phyloP scores from a whole-genome alignment of 2,329 filamentous ascomycete genomes.

The Talaromyces rugulosus region DNA sequence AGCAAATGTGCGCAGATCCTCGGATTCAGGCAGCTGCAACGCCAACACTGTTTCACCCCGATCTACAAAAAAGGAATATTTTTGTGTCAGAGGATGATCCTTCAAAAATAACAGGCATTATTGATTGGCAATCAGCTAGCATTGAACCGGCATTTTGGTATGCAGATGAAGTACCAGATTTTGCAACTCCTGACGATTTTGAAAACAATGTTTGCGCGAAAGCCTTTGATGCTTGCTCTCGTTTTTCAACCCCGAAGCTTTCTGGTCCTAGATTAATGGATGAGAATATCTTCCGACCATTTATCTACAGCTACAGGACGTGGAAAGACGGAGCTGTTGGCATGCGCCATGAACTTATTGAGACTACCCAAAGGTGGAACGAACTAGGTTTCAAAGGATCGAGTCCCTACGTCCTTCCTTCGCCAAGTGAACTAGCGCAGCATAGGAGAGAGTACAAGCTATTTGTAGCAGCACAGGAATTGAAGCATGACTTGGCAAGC shows the following conservation, averaged over 20 bases:
- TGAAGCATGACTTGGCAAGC: constrained; percentile 24
- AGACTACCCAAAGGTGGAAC: constrained; percentile 33
- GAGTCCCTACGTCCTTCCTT: constrained; percentile 28
- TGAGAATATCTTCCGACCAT: constrained; percentile 33
- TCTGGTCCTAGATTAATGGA: constrained; percentile 29
- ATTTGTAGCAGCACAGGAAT: constrained; percentile 30
- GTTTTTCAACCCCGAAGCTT: constrained; percentile 28
- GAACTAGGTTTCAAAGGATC: constrained; percentile 33
- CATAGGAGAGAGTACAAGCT: constrained; percentile 28
- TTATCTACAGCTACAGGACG: constrained; percentile 37
- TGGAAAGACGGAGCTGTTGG: constrained; percentile 39
- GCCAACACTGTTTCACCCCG: constrained; percentile 36
- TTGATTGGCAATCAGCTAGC: constrained; percentile 41
- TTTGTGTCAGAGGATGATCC: constrained; percentile 39
- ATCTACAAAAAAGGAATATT: constrained; percentile 41
- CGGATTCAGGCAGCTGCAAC: constrained; percentile 23
- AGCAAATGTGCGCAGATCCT: constrained; percentile 23
- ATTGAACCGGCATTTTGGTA: constrained; percentile 40
- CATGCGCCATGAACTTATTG: constrained; percentile 38
- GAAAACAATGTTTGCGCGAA: constrained; percentile 26
- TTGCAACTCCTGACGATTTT: constrained; percentile 25
- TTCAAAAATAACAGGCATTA: constrained; percentile 33
- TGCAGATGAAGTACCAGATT: constrained; percentile 36
- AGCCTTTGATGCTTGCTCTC: constrained; percentile 29
- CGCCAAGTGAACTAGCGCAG: constrained; percentile 20